Evolutionary conservation across 768 basidiomycete genomes (phyloP), one percentile per base, ranked within the genome.

Genomic region (Cubamyces sp.): DNA sequence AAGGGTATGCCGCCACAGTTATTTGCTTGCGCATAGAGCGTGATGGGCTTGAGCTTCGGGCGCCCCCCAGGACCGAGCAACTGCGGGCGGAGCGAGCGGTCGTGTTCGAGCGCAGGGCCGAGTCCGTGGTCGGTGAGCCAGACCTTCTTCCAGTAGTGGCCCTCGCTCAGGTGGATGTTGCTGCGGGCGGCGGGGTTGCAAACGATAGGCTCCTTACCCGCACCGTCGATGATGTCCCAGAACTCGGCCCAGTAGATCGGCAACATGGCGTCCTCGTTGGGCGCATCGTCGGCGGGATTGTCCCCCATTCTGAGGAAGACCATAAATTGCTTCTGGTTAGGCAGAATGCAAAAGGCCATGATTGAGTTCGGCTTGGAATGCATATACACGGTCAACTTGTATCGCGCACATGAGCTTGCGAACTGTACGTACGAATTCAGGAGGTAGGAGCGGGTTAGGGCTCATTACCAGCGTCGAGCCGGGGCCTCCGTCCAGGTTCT

Each of bases 391-490:
- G 34, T 12, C 4, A 19, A 19, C 19, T n/a, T 45, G 34, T 49
- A 25, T 30, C 4, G 34, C 28, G 16, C 19, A 19, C 12, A 12
- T 7, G 42, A 43, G 39, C 46, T 12, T 18, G 23, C 16, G 47
- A 37, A 12, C 1, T 1, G 18, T 12, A 51, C 45, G 46, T 28
- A 60, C 59, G 15, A 60, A 15, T 7, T 26, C 34, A 34, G 34
- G 30, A 9, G 21, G 50, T 41, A 41, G 40, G 59, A 50, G 21
- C 5, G 43, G 43, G 34, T 58, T 47, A 9, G 61, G 61, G 21
- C 28, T 21, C 58, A 80, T 80, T 21, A 71, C 67, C 46, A 87
- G 76, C 23, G 70, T 78, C 43, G 73, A 78, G 39, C 69, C 72
- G 57, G 66, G 75, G 48, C 68, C 77, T 25, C 69, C 77, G 46